A percentile compares a stretch with the other conserved stretches of the same genome.
Conservation (phyloP, 2,329 filamentous ascomycete species). For the Curvularia hawaiiensis region DNA sequence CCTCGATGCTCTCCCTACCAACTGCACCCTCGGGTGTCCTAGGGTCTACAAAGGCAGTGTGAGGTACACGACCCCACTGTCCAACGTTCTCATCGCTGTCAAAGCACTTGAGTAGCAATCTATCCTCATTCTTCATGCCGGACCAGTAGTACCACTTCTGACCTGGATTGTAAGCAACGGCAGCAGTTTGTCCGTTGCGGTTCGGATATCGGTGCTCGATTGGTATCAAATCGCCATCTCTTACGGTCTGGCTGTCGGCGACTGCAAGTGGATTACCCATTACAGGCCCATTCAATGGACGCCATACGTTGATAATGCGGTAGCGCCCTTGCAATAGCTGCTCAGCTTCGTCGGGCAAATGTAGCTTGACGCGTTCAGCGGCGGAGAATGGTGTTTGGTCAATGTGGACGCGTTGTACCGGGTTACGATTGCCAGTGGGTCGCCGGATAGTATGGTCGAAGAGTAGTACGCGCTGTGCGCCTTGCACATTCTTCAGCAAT, state of each 20-base stretch:
- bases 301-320: constrained; percentile 88
- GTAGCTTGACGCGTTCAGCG: constrained; percentile 68
- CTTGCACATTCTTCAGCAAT: constrained; percentile 69
- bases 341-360: constrained; percentile 71
- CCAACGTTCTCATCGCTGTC: constrained; percentile 63
- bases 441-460: constrained; percentile 93
- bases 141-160: constrained; percentile 83
- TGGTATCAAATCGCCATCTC: constrained; percentile 68
- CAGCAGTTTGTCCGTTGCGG: constrained; percentile 75
- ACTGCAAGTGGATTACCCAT: constrained; percentile 63
- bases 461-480: constrained; percentile 69
- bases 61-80: constrained; percentile 52
- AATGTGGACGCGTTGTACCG: constrained; percentile 77
- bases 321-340: constrained; percentile 70
- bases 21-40: constrained; percentile 71
- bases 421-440: constrained; percentile 64
- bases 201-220: constrained; percentile 76
- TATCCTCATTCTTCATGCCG: constrained; percentile 74
- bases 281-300: constrained; percentile 64
- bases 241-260: constrained; percentile 60
- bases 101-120: constrained; percentile 79
- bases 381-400: constrained; percentile 77
- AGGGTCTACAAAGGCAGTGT: constrained; percentile 72
- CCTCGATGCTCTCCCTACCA: constrained; percentile 85
- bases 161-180: constrained; percentile 62